Percentiles rank a stretch among this genome's conserved stretches.
These are phyloP conservation scores for Theobroma grandiflorum DNA, from an alignment of 441 rosid genomes.

Conservation along the genomic window DNA sequence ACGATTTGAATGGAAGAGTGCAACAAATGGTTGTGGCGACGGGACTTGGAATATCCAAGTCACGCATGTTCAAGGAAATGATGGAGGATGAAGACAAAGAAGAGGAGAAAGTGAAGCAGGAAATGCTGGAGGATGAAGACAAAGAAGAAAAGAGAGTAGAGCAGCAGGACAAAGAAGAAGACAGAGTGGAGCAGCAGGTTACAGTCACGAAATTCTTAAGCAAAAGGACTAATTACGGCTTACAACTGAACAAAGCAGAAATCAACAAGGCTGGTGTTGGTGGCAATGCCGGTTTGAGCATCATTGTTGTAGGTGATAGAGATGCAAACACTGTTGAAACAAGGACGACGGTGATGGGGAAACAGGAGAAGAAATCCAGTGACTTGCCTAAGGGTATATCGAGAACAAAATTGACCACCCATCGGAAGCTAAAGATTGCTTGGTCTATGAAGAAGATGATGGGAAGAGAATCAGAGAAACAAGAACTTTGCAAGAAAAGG, in stretches of 20 bases:
- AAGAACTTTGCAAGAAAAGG: conserved; percentile 77
- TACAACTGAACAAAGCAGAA: background rate
- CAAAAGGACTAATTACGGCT: no score
- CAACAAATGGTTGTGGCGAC: background rate
- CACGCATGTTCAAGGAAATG: background rate
- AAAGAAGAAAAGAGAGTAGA: no score
- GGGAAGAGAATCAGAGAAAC: background rate
- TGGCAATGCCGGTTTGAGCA: background rate
- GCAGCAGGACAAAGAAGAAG: no score
- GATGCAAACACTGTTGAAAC: no score
- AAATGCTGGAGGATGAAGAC: no score
- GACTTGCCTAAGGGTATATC: no score
- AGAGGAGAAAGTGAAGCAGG: background rate
- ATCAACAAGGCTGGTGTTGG: background rate
- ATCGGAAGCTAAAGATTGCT: background rate
- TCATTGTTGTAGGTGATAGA: background rate
- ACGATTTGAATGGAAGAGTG: background rate
- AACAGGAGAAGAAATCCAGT: no score
- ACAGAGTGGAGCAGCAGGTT: no score
- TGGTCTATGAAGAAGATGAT: conserved; percentile 15
- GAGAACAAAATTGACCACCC: no score
- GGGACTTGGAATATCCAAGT: no score
- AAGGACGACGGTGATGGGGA: background rate
- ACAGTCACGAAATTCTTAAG: no score
- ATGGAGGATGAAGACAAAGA: conserved; percentile 18